Conservation (phyloP, 345 rosid genomes). For the Citrus unshiu region DNA sequence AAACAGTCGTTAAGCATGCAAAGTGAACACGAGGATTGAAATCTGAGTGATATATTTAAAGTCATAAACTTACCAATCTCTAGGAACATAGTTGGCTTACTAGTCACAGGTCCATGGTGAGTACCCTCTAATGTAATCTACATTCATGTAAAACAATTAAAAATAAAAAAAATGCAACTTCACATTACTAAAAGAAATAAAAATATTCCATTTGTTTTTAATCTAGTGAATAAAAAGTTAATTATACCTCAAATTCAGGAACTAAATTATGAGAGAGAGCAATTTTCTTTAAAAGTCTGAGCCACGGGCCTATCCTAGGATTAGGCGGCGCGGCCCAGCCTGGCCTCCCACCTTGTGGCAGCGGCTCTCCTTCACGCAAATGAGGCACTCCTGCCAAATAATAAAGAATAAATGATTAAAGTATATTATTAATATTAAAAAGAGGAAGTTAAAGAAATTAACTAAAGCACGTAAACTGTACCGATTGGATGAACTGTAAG, state of each 20-base stretch:
- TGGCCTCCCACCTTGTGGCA: conserved; percentile 86
- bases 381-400: conserved; percentile 67
- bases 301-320: conserved; percentile 93
- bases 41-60: too few species aligned
- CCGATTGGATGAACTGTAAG: conserved; percentile 90
- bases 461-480: background rate
- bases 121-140: conserved; percentile 92
- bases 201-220: background rate
- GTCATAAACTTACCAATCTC: conserved; percentile 63
- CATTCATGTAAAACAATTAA: conserved; percentile 8
- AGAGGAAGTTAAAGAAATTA: background rate
- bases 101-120: conserved; percentile 90
- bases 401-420: background rate
- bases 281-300: conserved; percentile 63
- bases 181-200: background rate
- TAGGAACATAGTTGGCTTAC: conserved; percentile 78
- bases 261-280: conserved; percentile 67
- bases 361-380: conserved; percentile 66
- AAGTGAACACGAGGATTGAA: background rate
- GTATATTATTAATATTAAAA: too few species aligned
- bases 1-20: background rate
- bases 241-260: conserved; percentile 92
- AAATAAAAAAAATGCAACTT: background rate
- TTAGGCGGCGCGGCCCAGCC: conserved; percentile 91
- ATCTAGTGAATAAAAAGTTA: background rate